Base-by-base conservation (phyloP, 257 asterid species). In the Echites panduratus region DNA sequence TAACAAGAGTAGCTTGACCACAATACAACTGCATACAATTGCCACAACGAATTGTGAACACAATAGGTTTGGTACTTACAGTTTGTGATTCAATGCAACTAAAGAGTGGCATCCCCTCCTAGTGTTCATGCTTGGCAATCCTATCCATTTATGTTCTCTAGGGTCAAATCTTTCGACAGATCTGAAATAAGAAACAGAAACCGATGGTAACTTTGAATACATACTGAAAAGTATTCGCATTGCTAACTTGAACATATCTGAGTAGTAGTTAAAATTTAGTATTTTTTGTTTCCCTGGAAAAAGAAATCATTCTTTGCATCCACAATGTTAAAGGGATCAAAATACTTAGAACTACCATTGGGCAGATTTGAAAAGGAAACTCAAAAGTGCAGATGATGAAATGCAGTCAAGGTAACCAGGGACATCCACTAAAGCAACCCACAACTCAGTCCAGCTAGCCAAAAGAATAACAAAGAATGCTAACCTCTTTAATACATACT, bases 161-260 rank as follows among this genome's bases (percentile, higher is more conserved):
- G 92, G 94, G 72, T 92, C 98, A 79, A 84, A 88, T 70, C 96
- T 86, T 86, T 90, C 98, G 20, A 82, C 84, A 58, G 93, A 82
- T 38, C 87, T 81, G 62, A 61, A 64, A 58, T 44, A 66, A 70
- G 24, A 61, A 61, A 74, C 71, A 66, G 48, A 71, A 57, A 27
- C 41, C 50, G 19, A 72, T 11, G 17, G 66, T 40, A 20, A 45
- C 50, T 32, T 22, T 9, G 26, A 41, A 44, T 1, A 9, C 9
- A 63, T 57, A 7, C n/a, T 9, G 47, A 29, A 53, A 54, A 64
- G 52, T 41, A 24, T 19, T 45, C 2, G 20, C 56, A 52, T 27
- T 8, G 68, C 47, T 16, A 19, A 66, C 14, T 74, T 74, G 29
- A 29, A 44, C 57, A 54, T 38, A 17, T 12, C 9, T 16, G 50